Percentiles rank a stretch among this genome's conserved stretches.
Evolutionary conservation across 345 rosid genomes (phyloP).

Genomic region (Bruguiera parviflora): DNA sequence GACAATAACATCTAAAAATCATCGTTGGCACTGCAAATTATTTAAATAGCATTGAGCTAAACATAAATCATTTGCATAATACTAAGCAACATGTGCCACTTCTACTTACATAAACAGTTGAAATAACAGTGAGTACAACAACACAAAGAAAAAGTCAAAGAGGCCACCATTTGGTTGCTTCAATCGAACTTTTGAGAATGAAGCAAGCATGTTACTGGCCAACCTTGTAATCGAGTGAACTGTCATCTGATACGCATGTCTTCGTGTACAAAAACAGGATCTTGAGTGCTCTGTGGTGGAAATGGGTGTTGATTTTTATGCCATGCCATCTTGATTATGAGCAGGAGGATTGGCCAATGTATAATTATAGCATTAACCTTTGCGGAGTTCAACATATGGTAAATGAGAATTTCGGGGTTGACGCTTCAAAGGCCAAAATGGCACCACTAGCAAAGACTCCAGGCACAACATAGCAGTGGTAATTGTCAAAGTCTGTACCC

Average conservation of each 20-base stretch:
- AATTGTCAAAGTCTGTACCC: conserved; percentile 36
- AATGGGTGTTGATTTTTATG: conserved; percentile 69
- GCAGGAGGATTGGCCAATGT: conserved; percentile 26
- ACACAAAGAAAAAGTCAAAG: no score
- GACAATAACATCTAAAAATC: no score
- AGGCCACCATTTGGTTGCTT: no score
- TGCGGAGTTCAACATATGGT: conserved; percentile 43
- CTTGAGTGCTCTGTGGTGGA: conserved; percentile 47
- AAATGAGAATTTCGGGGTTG: conserved; percentile 62
- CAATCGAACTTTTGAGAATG: no score
- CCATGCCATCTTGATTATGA: conserved; percentile 46
- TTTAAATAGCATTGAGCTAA: no score
- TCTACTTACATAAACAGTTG: no score
- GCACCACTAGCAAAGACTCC: conserved; percentile 81
- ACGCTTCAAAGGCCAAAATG: conserved; percentile 52
- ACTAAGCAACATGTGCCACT: no score
- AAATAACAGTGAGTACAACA: no score
- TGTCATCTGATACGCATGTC: conserved; percentile 48
- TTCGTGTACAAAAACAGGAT: conserved; percentile 71
- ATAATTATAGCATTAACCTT: conserved; percentile 27
- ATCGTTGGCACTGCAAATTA: no score
- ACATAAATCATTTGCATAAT: no score
- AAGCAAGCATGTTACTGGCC: no score
- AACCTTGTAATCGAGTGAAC: conserved; percentile 38
- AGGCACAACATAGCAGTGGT: conserved; percentile 42